phyloP scores from a whole-genome alignment of 768 basidiomycete species.

The Boletus sp. region DNA sequence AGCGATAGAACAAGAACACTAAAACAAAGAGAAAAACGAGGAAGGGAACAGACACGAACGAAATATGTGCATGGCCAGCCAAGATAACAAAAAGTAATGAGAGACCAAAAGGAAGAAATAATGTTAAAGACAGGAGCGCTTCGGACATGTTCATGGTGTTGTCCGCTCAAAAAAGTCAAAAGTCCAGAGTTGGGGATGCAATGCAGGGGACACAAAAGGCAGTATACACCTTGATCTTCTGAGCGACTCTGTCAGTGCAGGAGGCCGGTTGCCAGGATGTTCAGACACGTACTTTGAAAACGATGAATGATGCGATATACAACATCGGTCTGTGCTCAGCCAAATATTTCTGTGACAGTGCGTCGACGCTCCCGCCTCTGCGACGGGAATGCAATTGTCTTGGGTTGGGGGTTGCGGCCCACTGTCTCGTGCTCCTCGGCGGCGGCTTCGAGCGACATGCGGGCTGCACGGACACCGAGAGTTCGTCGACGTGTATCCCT shows the following conservation, averaged over 20 bases:
- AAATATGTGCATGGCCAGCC: conserved; percentile 28
- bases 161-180: conserved; percentile 16
- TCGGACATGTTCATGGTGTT: conserved; percentile 10
- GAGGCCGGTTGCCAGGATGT: background rate
- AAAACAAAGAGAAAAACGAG: background rate
- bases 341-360: conserved; percentile 50
- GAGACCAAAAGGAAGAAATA: conserved; percentile 25
- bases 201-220: conserved; percentile 14
- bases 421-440: conserved; percentile 27
- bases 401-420: conserved; percentile 35
- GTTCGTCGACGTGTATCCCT: conserved; percentile 41
- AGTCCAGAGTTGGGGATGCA: conserved; percentile 17
- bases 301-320: conserved; percentile 10
- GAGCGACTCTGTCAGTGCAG: background rate
- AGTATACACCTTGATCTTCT: conserved; percentile 22
- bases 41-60: conserved; percentile 9
- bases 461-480: conserved; percentile 37
- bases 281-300: conserved; percentile 18
- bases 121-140: conserved; percentile 29
- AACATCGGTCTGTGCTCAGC: conserved; percentile 14
- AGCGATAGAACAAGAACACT: conserved; percentile 19
- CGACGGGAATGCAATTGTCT: conserved; percentile 33
- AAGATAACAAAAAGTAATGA: conserved; percentile 20
- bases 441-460: conserved; percentile 44
- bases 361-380: conserved; percentile 42